A percentile compares a stretch with the other conserved stretches of the same genome.
Conservation (phyloP, 2,329 filamentous ascomycete genomes). For the Aspergillus sp. region DNA sequence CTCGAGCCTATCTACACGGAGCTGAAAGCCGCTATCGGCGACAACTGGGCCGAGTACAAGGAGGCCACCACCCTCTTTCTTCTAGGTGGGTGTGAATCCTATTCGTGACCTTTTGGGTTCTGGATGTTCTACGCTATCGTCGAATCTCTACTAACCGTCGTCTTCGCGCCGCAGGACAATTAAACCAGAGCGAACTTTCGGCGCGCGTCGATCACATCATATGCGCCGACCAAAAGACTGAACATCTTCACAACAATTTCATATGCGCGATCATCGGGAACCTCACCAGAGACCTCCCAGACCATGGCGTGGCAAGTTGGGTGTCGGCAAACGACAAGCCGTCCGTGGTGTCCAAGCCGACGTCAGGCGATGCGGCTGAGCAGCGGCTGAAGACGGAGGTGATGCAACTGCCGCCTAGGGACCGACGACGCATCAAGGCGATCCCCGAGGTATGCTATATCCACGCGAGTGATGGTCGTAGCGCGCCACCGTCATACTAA, state of each 20-base stretch:
- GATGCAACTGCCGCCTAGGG: constrained; percentile 61
- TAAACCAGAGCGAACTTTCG: constrained; percentile 62
- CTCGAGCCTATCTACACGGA: constrained; percentile 62
- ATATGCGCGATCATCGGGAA: constrained; percentile 60
- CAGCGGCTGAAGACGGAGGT: constrained; percentile 64
- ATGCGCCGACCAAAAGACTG: constrained; percentile 50
- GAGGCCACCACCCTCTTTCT: constrained; percentile 57
- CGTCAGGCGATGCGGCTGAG: constrained; percentile 60
- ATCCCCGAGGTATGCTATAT: constrained; percentile 47
- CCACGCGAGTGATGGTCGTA: neutral
- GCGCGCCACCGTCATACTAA: constrained; percentile 5
- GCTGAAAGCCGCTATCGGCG: constrained; percentile 59
- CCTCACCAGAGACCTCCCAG: constrained; percentile 58
- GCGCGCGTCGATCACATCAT: constrained; percentile 57
- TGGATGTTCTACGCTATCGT: constrained; percentile 16
- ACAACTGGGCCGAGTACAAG: constrained; percentile 62
- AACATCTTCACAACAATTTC: constrained; percentile 63
- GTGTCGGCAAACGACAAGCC: constrained; percentile 60
- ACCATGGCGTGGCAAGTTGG: constrained; percentile 63
- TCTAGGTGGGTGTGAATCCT: constrained; percentile 45
- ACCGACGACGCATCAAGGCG: constrained; percentile 58
- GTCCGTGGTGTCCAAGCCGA: constrained; percentile 48
- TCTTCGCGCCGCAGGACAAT: constrained; percentile 44
- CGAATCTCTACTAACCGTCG: constrained; percentile 9
- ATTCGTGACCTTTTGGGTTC: neutral